These are phyloP conservation scores for Candida caryicola DNA, from an alignment of 805 yeast genomes.

Conservation along the genomic window DNA sequence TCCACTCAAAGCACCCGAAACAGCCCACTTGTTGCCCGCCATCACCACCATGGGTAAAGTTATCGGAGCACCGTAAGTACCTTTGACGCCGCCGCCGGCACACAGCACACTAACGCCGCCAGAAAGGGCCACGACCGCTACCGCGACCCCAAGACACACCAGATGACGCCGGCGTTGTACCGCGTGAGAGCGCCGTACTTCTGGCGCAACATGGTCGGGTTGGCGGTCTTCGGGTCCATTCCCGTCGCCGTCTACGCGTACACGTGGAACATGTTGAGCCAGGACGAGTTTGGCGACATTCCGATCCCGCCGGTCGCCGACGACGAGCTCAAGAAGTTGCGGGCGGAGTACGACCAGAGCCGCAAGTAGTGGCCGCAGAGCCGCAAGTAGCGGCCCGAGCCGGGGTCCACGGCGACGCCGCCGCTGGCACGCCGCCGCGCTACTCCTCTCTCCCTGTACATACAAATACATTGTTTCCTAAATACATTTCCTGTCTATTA, in stretches of 20 bases:
- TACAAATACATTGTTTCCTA: too few species aligned
- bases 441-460: too few species aligned
- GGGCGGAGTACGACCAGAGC: constrained; percentile 62
- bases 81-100: too few species aligned
- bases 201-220: constrained; percentile 66
- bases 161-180: constrained; percentile 91
- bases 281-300: constrained; percentile 85
- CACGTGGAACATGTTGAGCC: constrained; percentile 63
- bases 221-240: constrained; percentile 57
- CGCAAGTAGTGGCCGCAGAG: constrained; percentile 5
- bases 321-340: constrained; percentile 68
- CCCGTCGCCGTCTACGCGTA: constrained; percentile 64
- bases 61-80: constrained; percentile 18
- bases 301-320: constrained; percentile 92
- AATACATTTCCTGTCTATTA: too few species aligned
- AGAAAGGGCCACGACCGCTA: constrained; percentile 45
- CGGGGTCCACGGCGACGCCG: too few species aligned
- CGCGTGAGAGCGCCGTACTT: constrained; percentile 88
- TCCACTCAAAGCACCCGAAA: too few species aligned
- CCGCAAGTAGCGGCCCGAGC: too few species aligned
- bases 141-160: constrained; percentile 65
- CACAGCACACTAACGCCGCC: constrained; percentile 7
- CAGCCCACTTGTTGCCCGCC: not conserved
- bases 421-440: too few species aligned
- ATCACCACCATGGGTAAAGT: constrained; percentile 12